phyloP scores from a whole-genome alignment of 305 asterid species.

The Ilex paraguariensis region DNA sequence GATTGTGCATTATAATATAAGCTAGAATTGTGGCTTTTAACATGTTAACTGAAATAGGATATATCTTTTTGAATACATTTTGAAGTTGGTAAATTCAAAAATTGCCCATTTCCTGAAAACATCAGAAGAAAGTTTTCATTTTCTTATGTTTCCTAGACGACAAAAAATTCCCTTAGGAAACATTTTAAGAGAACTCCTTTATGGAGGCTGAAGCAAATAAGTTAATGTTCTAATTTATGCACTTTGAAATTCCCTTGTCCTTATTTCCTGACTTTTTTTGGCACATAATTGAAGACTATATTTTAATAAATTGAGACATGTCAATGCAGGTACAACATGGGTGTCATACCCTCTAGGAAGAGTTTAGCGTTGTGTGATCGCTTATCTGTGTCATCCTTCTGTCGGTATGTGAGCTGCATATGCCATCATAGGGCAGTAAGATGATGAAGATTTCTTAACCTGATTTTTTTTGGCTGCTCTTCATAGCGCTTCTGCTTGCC shows the following conservation, averaged over 20 bases:
- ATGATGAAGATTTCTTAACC: not conserved
- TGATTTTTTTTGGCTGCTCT: not conserved
- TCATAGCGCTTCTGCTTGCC: too few species aligned
- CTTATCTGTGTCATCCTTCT: conserved; percentile 78
- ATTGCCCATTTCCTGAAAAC: too few species aligned
- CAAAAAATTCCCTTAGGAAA: not conserved
- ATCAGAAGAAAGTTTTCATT: not conserved
- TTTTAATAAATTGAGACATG: conserved; percentile 2
- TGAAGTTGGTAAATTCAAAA: not conserved
- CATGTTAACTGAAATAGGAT: not conserved
- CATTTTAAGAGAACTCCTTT: too few species aligned
- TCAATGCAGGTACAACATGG: conserved; percentile 82
- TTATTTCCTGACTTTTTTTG: not conserved
- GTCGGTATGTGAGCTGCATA: conserved; percentile 46
- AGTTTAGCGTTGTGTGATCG: conserved; percentile 82
- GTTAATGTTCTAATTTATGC: too few species aligned
- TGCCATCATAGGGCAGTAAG: not conserved
- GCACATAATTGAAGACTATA: not conserved
- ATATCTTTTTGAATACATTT: not conserved
- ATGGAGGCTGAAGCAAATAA: too few species aligned
- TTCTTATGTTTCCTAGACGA: not conserved
- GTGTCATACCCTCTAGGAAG: conserved; percentile 82
- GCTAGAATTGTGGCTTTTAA: not conserved
- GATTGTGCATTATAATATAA: not conserved
- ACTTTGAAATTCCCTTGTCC: too few species aligned